phyloP scores from a whole-genome alignment of 2,329 filamentous ascomycete species.

The Aaosphaeria arxii region DNA sequence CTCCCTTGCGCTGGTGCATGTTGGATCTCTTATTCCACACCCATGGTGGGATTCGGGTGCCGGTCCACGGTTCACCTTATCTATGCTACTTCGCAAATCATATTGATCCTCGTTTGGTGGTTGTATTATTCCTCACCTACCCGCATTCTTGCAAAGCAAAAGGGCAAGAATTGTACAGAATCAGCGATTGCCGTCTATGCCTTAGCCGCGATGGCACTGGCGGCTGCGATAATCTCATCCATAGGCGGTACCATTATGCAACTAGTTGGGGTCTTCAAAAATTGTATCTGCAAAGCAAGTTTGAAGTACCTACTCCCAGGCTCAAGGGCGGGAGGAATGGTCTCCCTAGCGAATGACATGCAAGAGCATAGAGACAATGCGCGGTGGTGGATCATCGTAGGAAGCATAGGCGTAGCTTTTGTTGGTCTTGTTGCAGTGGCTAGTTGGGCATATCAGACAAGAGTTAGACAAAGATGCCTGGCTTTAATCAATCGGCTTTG shows the following conservation, averaged over 20 bases:
- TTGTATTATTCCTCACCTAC: background rate
- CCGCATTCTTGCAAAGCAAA: background rate
- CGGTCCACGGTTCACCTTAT: slow-evolving; percentile 2
- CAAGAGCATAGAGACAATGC: slow-evolving; percentile 2
- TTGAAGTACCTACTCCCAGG: background rate
- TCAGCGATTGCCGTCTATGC: background rate
- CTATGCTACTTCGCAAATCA: slow-evolving; percentile 1
- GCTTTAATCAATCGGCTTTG: no score
- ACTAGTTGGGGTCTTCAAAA: slow-evolving; percentile 4
- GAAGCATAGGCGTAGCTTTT: slow-evolving; percentile 1
- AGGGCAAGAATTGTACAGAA: background rate
- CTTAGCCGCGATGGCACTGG: background rate
- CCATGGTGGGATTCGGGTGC: slow-evolving; percentile 4
- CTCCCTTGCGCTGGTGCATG: slow-evolving; percentile 2
- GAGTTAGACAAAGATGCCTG: background rate
- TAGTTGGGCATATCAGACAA: slow-evolving; percentile 4
- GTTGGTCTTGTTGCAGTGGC: slow-evolving; percentile 1
- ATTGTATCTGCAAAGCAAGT: slow-evolving; percentile 6
- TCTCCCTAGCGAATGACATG: slow-evolving; percentile 2
- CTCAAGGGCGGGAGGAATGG: background rate
- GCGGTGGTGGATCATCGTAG: slow-evolving; percentile 3
- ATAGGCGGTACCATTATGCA: slow-evolving; percentile 7
- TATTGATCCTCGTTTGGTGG: slow-evolving; percentile 2
- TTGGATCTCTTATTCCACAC: slow-evolving; percentile 3
- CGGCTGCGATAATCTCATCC: background rate